Base-by-base conservation (phyloP, 768 basidiomycete genomes). In the Boletus edulis region DNA sequence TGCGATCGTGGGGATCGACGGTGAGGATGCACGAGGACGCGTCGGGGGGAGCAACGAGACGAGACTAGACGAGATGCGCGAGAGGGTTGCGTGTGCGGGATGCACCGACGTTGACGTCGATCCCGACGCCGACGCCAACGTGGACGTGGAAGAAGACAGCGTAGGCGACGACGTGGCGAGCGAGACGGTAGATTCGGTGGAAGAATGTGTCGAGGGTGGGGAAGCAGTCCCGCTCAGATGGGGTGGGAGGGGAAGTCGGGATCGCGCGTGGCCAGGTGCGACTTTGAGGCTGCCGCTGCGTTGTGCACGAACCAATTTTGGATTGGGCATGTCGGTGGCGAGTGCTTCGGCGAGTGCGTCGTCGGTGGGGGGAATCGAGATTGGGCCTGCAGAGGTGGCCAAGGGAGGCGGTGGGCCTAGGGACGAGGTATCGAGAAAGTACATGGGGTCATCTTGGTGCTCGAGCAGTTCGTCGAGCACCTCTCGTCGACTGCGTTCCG, bases 401-500 rank as follows among this genome's bases (percentile, higher is more conserved):
- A 17, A 27, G 10, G 37, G 6, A 6, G 41, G 32, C 7, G 41
- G 41, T 5, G 41, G 2, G 4, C n/a, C 10, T 17, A 18, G 43
- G 5, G 29, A 14, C 10, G n/a, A 24, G 38, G 38, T 39, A 52
- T 64, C 43, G 52, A 82, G 53, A 74, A 83, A 86, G 64, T 84
- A 86, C 60, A 89, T 66, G 2, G 87, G 87, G 66, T 90, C 87
- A 48, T 87, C 84, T 67, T 89, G 80, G 55, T 86, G 81, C 55
- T 77, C 61, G 37, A 89, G 65, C 35, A 90, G 67, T 64, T 91
- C 87, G 43, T 86, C 81, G 46, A 90, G 72, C 6, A 89, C 72
- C 22, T 71, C 75, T 52, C 76, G 76, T 55, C 80, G 74, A 47
- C 77, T 83, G 38, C 73, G 75, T 48, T 82, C 81, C 0, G 79